Percentiles rank a stretch among this genome's conserved stretches.
Evolutionary conservation across 768 basidiomycete genomes (phyloP).

Genomic region (Lentinula guzmanii): DNA sequence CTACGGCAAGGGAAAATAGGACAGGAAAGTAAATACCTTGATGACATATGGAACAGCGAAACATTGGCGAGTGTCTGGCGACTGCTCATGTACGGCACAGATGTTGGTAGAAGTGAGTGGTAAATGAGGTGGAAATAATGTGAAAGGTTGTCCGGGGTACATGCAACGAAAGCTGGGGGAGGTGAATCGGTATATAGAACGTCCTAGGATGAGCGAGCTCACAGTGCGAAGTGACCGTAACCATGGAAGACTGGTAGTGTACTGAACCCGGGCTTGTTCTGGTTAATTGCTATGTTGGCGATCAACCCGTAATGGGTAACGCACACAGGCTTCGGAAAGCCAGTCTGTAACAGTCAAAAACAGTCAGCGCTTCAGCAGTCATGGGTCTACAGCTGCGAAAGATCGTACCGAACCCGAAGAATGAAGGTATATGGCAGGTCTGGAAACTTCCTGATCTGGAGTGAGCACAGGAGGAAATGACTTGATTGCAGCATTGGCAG

Average conservation of each 20-base stretch:
- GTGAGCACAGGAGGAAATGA: slow-evolving; percentile 20
- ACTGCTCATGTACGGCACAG: slow-evolving; percentile 22
- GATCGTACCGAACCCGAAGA: slow-evolving; percentile 31
- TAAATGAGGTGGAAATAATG: slow-evolving; percentile 32
- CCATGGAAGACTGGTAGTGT: slow-evolving; percentile 42
- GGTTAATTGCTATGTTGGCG: slow-evolving; percentile 28
- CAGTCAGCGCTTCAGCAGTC: too few species aligned
- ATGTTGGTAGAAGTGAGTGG: slow-evolving; percentile 38
- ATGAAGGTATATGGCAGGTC: slow-evolving; percentile 35
- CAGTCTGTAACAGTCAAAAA: slow-evolving; percentile 23
- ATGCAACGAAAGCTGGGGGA: slow-evolving; percentile 20
- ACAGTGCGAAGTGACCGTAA: slow-evolving; percentile 30
- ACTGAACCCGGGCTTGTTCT: slow-evolving; percentile 29
- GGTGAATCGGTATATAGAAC: background rate
- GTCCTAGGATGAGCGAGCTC: slow-evolving; percentile 12
- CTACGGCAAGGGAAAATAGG: background rate
- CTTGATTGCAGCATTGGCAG: slow-evolving; percentile 18
- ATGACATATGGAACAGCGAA: slow-evolving; percentile 27
- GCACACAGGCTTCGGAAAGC: slow-evolving; percentile 39
- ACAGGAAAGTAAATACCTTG: slow-evolving; percentile 14
- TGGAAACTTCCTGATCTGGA: slow-evolving; percentile 24
- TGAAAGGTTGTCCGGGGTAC: slow-evolving; percentile 28
- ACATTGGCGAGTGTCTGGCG: slow-evolving; percentile 21
- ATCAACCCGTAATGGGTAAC: slow-evolving; percentile 29
- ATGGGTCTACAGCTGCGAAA: background rate